Evolutionary conservation across 2,329 filamentous ascomycete species (phyloP).

Genomic region (Hymenoscyphus linearis): DNA sequence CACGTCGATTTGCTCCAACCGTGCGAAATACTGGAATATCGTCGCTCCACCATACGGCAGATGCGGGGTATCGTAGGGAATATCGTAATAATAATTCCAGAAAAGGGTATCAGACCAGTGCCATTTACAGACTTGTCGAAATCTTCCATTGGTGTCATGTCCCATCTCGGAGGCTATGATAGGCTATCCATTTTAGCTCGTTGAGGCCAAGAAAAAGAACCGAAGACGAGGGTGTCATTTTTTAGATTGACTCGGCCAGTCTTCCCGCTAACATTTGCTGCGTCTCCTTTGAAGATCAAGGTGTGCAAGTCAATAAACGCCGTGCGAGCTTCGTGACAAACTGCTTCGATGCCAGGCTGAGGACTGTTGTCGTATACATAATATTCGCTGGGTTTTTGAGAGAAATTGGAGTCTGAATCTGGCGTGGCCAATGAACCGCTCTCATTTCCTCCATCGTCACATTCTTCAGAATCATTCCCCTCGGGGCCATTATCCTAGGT

Average conservation of each 20-base stretch:
- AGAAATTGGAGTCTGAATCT: not conserved
- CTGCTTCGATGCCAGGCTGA: not conserved
- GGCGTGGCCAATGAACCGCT: not conserved
- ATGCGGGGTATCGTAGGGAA: no score
- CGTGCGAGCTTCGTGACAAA: not conserved
- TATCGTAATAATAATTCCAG: no score
- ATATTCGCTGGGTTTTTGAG: not conserved
- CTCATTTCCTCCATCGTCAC: not conserved
- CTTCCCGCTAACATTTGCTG: not conserved
- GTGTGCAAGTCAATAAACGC: not conserved
- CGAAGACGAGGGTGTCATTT: not conserved
- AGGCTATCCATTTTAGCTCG: not conserved
- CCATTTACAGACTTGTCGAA: no score
- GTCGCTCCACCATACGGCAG: no score
- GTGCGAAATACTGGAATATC: no score
- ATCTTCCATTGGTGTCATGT: no score
- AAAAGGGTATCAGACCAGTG: no score
- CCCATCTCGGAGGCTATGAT: no score
- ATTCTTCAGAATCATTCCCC: not conserved
- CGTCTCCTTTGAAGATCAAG: not conserved
- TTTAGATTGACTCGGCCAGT: not conserved
- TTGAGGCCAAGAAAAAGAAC: not conserved
- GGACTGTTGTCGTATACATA: not conserved
- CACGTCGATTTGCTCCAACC: no score
- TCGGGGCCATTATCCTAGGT: no score